Conservation (phyloP, 768 basidiomycete species). For the Auriscalpium vulgare region DNA sequence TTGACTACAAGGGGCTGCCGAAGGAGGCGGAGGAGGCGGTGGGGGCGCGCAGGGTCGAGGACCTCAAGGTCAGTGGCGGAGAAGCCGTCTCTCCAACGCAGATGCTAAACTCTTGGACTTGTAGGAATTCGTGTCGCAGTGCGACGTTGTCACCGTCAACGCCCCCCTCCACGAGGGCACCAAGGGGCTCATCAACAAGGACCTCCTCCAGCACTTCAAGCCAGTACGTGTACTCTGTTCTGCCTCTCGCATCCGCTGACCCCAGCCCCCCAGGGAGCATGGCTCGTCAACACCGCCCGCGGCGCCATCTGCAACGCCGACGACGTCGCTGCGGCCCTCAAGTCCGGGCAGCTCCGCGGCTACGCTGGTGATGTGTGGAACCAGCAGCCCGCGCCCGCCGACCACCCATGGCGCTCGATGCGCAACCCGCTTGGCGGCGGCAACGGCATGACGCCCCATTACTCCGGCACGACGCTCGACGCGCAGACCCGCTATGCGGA, state of each 20-base stretch:
- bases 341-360: conserved; percentile 30
- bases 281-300: conserved; percentile 39
- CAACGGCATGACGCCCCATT: conserved; percentile 33
- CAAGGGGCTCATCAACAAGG: conserved; percentile 32
- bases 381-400: conserved; percentile 32
- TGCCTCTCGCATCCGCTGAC: neutral
- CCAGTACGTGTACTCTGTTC: conserved; percentile 14
- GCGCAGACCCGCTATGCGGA: conserved; percentile 39
- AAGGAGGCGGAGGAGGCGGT: conserved; percentile 24
- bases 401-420: conserved; percentile 37
- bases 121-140: conserved; percentile 12
- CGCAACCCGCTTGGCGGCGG: conserved; percentile 29
- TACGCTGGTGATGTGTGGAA: conserved; percentile 25
- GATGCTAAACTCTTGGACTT: neutral
- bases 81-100: conserved; percentile 5
- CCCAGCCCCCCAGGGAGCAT: conserved; percentile 16
- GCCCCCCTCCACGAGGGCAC: conserved; percentile 30
- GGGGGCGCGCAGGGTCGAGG: conserved; percentile 30
- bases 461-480: conserved; percentile 34
- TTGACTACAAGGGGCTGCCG: conserved; percentile 28
- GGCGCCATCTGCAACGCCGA: conserved; percentile 34
- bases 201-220: conserved; percentile 35
- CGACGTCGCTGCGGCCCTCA: conserved; percentile 31
- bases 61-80: conserved; percentile 19
- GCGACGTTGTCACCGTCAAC: conserved; percentile 25